Percentiles rank a stretch among this genome's conserved stretches.
Evolutionary conservation across 257 asterid genomes (phyloP).

Genomic region (Solanum acaule): DNA sequence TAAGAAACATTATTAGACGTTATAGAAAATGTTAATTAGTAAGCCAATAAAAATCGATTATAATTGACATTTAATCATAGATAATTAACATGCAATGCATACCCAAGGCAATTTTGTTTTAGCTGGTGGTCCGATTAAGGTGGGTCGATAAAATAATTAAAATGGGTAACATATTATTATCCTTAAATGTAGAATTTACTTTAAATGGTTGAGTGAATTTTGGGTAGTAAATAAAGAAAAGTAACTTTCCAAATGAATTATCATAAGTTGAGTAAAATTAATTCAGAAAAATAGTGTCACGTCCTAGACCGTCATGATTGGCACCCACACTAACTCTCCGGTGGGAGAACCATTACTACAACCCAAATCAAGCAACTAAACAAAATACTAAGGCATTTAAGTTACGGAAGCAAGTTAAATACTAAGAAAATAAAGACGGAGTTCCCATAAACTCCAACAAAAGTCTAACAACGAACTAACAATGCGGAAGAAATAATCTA

Average conservation of each 20-base stretch:
- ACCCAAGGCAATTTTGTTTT: not conserved
- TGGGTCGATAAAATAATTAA: not conserved
- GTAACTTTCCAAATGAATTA: not conserved
- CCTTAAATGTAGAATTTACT: not conserved
- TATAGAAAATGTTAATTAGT: not conserved
- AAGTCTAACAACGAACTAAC: no score
- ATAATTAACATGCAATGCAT: not conserved
- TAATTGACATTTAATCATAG: not conserved
- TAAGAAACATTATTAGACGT: not conserved
- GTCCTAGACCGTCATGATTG: no score
- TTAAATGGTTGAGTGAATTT: not conserved
- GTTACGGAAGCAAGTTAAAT: no score
- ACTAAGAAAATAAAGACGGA: no score
- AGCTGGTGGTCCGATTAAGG: not conserved
- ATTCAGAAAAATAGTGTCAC: not conserved
- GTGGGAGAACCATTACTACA: no score
- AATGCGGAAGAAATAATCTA: no score
- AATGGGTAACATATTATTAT: not conserved
- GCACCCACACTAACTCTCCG: no score
- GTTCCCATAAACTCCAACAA: no score
- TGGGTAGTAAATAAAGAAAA: not conserved
- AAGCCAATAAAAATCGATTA: not conserved
- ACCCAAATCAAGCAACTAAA: no score
- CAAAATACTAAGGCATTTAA: no score
- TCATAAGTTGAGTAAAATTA: not conserved